Evolutionary conservation across 179 eudicot species (phyloP).

Genomic region (Monotropa hypopitys): DNA sequence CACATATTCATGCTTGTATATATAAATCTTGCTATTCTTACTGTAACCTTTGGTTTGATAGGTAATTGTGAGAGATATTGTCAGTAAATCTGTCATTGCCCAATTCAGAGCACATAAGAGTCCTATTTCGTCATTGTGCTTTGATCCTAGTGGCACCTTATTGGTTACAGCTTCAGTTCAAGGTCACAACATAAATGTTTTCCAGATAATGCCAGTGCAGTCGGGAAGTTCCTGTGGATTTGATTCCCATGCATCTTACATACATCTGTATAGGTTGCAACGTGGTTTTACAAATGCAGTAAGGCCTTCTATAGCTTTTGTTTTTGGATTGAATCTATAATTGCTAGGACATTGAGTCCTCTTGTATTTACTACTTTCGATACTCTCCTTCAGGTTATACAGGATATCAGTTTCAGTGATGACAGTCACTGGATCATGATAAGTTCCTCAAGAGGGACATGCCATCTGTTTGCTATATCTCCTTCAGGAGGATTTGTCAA

Average conservation of each 20-base stretch:
- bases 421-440: constrained; percentile 84
- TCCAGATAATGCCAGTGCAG: constrained; percentile 44
- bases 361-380: constrained; percentile 5
- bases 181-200: constrained; percentile 81
- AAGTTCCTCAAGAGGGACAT: constrained; percentile 82
- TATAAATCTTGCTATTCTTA: neutral
- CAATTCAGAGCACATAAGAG: constrained; percentile 85
- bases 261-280: constrained; percentile 79
- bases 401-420: constrained; percentile 73
- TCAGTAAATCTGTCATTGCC: constrained; percentile 52
- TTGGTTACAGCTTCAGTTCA: constrained; percentile 81
- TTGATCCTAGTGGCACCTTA: constrained; percentile 76
- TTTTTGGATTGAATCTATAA: neutral
- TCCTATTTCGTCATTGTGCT: constrained; percentile 66
- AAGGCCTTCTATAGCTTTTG: constrained; percentile 18
- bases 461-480: constrained; percentile 70
- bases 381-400: constrained; percentile 52
- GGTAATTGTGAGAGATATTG: constrained; percentile 74
- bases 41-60: constrained; percentile 14
- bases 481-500: constrained; percentile 58
- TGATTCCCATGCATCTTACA: constrained; percentile 35
- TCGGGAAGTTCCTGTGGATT: constrained; percentile 27
- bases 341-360: neutral
- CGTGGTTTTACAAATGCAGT: constrained; percentile 90
- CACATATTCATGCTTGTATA: neutral